Conservation (phyloP, 371 early-diverging fungal species). For the Lichtheimia hyalospora region DNA sequence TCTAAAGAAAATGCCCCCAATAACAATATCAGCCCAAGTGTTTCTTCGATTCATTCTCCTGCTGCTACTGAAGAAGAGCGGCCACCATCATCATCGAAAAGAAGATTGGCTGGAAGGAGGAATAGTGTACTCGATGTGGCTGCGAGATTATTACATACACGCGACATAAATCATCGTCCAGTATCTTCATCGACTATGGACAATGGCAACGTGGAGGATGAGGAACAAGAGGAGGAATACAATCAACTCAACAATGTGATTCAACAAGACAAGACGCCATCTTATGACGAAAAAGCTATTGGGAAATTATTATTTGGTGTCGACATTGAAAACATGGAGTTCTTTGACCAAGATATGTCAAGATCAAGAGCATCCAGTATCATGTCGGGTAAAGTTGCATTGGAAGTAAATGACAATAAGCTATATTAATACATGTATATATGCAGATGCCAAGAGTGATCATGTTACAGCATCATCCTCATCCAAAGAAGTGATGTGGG, state of each 20-base stretch:
- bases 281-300: conserved; percentile 13
- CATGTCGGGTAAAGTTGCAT: conserved; percentile 7
- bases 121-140: conserved; percentile 27
- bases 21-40: conserved; percentile 13
- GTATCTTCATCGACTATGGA: not conserved
- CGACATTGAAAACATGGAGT: conserved; percentile 27
- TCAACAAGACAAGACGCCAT: conserved; percentile 1
- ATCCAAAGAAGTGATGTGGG: conserved; percentile 20
- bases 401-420: no score
- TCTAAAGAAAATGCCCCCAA: conserved; percentile 3
- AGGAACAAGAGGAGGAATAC: not conserved
- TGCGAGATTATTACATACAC: conserved; percentile 18
- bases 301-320: conserved; percentile 33
- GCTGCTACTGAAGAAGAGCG: not conserved
- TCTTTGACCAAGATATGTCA: conserved; percentile 18
- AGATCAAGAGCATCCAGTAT: conserved; percentile 19
- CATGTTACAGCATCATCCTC: conserved; percentile 12
- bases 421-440: no score
- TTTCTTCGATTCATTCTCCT: conserved; percentile 11
- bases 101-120: conserved; percentile 10
- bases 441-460: conserved; percentile 28
- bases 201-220: conserved; percentile 5
- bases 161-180: conserved; percentile 3
- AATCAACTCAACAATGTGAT: conserved; percentile 15
- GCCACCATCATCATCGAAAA: not conserved